A percentile compares a stretch with the other conserved stretches of the same genome.
Conservation (phyloP, 2,329 filamentous ascomycete genomes). For the Hymenoscyphus infarciens region DNA sequence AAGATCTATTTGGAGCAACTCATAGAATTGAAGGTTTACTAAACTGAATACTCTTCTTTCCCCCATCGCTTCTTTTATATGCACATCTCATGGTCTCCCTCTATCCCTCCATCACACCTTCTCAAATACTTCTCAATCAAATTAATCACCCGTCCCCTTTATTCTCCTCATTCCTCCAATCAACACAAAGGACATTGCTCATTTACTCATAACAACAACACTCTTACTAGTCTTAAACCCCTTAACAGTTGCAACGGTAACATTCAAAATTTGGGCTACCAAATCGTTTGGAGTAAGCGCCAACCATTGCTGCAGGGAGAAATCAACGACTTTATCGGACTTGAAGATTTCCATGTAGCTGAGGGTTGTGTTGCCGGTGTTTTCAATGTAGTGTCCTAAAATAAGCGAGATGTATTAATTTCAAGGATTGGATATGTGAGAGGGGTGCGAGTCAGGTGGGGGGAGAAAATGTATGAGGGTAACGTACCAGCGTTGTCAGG, state of each 20-base stretch:
- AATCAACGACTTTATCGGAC: conserved; percentile 41
- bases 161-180: too few relatives aligned
- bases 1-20: too few relatives aligned
- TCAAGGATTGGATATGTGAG: conserved; percentile 48
- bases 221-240: conserved; percentile 42
- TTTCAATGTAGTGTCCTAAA: conserved; percentile 55
- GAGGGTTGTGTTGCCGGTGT: conserved; percentile 54
- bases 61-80: too few relatives aligned
- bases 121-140: too few relatives aligned
- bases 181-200: not conserved
- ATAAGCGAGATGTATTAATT: conserved; percentile 36
- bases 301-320: conserved; percentile 56
- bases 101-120: too few relatives aligned
- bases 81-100: too few relatives aligned
- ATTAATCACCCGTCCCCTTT: too few relatives aligned
- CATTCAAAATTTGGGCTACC: conserved; percentile 10
- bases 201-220: conserved; percentile 44
- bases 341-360: conserved; percentile 57
- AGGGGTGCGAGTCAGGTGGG: not conserved
- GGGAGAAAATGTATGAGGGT: too few relatives aligned
- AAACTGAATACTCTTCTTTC: too few relatives aligned
- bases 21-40: too few relatives aligned
- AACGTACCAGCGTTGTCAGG: conserved; percentile 38
- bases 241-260: conserved; percentile 8
- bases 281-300: conserved; percentile 38